A percentile compares a stretch with the other conserved stretches of the same genome.
phyloP scores from a whole-genome alignment of 164 flowering plant genomes.

The Macadamia tetraphylla region DNA sequence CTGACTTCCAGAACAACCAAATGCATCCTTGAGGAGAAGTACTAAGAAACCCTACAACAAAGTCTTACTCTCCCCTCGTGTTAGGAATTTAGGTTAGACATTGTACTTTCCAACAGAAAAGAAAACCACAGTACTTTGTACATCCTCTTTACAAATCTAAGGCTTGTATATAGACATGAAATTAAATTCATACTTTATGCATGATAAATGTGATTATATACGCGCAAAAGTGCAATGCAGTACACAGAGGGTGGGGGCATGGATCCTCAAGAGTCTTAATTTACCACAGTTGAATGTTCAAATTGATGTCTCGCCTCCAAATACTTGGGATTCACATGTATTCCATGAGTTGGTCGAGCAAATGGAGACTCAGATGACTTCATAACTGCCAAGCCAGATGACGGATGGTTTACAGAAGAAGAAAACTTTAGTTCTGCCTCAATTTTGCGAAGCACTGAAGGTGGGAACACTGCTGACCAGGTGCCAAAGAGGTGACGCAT shows the following conservation, averaged over 20 bases:
- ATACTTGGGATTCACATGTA: constrained; percentile 94
- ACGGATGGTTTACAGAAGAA: constrained; percentile 32
- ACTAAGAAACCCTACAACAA: too few species aligned
- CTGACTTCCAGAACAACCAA: too few species aligned
- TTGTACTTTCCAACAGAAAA: too few species aligned
- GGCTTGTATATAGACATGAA: too few species aligned
- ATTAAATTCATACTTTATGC: too few species aligned
- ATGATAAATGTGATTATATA: too few species aligned
- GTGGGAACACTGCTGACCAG: constrained; percentile 83
- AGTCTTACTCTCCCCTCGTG: too few species aligned
- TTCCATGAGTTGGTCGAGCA: constrained; percentile 81
- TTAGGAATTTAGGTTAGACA: too few species aligned
- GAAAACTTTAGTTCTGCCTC: constrained; percentile 59
- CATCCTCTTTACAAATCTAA: too few species aligned
- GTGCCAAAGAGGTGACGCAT: constrained; percentile 96
- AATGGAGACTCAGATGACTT: constrained; percentile 56
- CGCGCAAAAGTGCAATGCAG: background rate
- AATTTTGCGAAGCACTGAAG: constrained; percentile 53
- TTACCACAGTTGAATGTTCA: constrained; percentile 43
- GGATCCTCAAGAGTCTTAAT: constrained; percentile 21
- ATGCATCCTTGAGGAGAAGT: too few species aligned
- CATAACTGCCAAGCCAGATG: constrained; percentile 37
- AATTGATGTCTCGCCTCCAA: constrained; percentile 62
- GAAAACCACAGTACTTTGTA: too few species aligned
- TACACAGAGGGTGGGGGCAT: background rate